Evolutionary conservation across 345 rosid genomes (phyloP).

Genomic region (Trapa bicornis): DNA sequence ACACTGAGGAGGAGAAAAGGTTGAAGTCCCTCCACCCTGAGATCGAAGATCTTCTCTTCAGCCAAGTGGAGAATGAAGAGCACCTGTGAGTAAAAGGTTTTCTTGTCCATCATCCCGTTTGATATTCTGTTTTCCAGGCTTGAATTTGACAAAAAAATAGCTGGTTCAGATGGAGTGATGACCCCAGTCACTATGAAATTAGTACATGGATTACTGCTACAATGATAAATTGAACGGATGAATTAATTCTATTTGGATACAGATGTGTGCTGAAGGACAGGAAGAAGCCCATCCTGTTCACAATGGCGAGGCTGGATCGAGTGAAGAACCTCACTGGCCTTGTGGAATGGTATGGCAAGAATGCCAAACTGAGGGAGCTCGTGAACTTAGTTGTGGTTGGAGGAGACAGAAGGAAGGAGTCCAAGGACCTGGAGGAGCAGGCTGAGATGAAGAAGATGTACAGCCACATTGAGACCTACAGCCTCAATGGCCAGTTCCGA

Average conservation of each 20-base stretch:
- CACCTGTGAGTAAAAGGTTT: conserved; percentile 41
- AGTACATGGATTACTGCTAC: background rate
- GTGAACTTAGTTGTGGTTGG: conserved; percentile 94
- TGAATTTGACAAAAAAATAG: background rate
- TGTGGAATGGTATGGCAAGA: conserved; percentile 96
- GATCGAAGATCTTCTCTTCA: conserved; percentile 81
- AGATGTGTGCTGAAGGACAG: conserved; percentile 81
- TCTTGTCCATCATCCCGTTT: background rate
- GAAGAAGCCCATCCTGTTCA: conserved; percentile 78
- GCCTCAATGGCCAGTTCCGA: conserved; percentile 74
- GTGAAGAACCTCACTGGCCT: conserved; percentile 84
- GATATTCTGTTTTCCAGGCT: no score
- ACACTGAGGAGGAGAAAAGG: conserved; percentile 54
- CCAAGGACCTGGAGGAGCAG: conserved; percentile 85
- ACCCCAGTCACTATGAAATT: no score
- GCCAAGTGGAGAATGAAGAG: conserved; percentile 68
- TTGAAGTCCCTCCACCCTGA: conserved; percentile 59
- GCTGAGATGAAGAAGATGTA: conserved; percentile 94
- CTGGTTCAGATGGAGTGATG: background rate
- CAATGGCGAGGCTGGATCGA: conserved; percentile 97
- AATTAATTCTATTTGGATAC: conserved; percentile 4
- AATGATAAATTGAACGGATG: background rate
- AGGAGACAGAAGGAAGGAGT: conserved; percentile 87
- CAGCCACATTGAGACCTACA: conserved; percentile 48
- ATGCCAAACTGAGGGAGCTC: conserved; percentile 45